phyloP scores from a whole-genome alignment of 2,329 filamentous ascomycete species.

The Ascochyta rabiei region DNA sequence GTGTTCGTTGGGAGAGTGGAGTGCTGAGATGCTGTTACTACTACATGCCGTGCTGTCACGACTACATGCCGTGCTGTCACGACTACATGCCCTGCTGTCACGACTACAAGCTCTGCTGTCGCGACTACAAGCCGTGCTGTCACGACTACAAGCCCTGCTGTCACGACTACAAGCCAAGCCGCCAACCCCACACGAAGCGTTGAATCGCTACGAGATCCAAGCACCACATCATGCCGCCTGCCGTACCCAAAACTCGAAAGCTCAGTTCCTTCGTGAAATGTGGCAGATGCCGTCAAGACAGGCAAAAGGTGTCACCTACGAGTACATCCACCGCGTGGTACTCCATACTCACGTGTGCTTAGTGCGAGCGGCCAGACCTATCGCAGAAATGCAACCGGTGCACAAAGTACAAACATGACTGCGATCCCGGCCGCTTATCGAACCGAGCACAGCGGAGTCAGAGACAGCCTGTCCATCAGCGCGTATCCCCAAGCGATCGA shows the following conservation, averaged over 20 bases:
- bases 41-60: no score
- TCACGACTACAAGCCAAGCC: background rate
- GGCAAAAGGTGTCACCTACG: background rate
- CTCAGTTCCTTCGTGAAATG: constrained; percentile 5
- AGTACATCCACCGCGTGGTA: background rate
- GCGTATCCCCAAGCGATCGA: background rate
- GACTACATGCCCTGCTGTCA: background rate
- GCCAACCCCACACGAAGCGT: background rate
- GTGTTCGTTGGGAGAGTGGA: background rate
- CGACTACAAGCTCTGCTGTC: background rate
- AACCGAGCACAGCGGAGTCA: constrained; percentile 1
- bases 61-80: background rate
- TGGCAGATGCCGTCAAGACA: constrained; percentile 1
- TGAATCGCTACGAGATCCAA: background rate
- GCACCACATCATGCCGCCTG: background rate
- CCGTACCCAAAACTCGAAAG: background rate
- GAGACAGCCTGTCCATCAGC: background rate
- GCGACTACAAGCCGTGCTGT: no score
- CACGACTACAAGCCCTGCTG: background rate
- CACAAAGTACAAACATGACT: background rate
- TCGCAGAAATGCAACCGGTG: constrained; percentile 2
- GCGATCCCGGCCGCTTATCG: background rate
- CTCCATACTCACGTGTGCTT: background rate
- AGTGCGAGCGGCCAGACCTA: constrained; percentile 3
- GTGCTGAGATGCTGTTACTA: background rate